phyloP scores from a whole-genome alignment of 2,329 filamentous ascomycete species.

The Neospermospora avenae region DNA sequence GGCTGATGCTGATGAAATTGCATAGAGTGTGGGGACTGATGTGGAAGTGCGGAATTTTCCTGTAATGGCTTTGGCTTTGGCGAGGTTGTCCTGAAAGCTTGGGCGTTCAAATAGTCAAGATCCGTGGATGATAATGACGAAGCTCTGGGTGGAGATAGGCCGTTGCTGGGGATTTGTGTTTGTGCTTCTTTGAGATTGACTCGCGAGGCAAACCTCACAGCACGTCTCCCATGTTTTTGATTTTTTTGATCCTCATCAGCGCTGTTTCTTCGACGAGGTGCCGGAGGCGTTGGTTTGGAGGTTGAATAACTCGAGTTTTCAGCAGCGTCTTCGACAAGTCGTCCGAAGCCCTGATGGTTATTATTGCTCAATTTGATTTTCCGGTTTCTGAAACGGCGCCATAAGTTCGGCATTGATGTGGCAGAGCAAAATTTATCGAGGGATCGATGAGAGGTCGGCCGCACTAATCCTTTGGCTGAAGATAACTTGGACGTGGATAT shows the following conservation, averaged over 20 bases:
- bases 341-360: background rate
- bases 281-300: background rate
- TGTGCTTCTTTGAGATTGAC: background rate
- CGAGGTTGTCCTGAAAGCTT: background rate
- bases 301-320: background rate
- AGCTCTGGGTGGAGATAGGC: background rate
- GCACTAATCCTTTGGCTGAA: constrained; percentile 7
- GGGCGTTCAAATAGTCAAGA: background rate
- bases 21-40: background rate
- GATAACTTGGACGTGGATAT: too few relatives aligned
- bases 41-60: background rate
- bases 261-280: background rate
- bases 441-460: constrained; percentile 34
- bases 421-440: background rate
- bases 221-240: background rate
- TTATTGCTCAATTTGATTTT: background rate
- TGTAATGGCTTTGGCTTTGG: background rate
- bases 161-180: background rate
- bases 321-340: background rate
- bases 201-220: background rate
- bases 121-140: background rate
- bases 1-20: background rate
- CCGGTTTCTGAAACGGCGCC: background rate
- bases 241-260: background rate
- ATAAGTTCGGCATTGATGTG: background rate